A percentile compares a stretch with the other conserved stretches of the same genome.
Evolutionary conservation across 1,284 basidiomycete species (phyloP).

Genomic region (Cystobasidium slooffiae): DNA sequence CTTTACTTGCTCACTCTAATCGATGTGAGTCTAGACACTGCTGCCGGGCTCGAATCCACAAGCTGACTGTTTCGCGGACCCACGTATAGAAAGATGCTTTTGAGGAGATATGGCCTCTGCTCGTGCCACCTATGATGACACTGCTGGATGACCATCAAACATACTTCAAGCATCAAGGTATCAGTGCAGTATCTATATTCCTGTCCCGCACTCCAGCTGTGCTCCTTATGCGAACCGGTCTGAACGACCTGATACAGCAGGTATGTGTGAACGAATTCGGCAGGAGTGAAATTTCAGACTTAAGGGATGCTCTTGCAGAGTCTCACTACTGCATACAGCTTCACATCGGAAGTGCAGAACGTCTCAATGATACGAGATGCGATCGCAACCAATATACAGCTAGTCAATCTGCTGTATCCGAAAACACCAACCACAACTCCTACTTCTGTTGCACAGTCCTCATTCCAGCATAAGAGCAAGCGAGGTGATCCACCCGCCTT

Average conservation of each 20-base stretch:
- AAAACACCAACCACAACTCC: background rate
- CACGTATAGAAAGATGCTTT: conserved; percentile 8
- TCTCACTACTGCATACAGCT: conserved; percentile 33
- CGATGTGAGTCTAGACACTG: conserved; percentile 8
- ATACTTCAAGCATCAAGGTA: conserved; percentile 29
- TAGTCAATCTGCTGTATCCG: conserved; percentile 41
- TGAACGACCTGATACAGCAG: conserved; percentile 33
- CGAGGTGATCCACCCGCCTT: conserved; percentile 28
- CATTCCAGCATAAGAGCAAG: background rate
- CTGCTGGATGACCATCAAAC: conserved; percentile 44
- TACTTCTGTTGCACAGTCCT: background rate
- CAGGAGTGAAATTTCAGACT: background rate
- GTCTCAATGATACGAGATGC: conserved; percentile 30
- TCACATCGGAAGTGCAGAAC: conserved; percentile 31
- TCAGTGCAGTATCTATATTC: conserved; percentile 9
- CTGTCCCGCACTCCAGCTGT: background rate
- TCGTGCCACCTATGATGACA: conserved; percentile 44
- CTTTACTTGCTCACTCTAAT: background rate
- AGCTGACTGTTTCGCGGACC: background rate
- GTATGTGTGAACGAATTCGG: background rate
- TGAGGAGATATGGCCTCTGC: conserved; percentile 34
- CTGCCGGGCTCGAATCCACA: background rate
- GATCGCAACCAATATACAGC: conserved; percentile 23
- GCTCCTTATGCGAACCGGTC: conserved; percentile 30
- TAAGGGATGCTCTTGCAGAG: conserved; percentile 13